These are phyloP conservation scores for Antrodiella citrinella DNA, from an alignment of 768 basidiomycete genomes.

Conservation along the genomic window DNA sequence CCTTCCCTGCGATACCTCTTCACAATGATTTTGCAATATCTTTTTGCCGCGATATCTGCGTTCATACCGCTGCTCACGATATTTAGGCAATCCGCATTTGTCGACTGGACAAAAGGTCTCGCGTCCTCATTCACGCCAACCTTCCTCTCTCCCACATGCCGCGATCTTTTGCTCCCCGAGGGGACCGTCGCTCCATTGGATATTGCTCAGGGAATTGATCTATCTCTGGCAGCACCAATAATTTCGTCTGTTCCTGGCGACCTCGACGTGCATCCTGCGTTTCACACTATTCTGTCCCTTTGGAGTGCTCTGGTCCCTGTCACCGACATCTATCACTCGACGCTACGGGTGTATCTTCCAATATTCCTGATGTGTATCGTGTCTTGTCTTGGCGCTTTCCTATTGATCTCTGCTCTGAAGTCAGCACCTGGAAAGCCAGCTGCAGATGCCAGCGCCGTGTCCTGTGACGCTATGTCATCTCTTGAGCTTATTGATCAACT, in stretches of 20 bases:
- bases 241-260: neutral
- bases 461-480: neutral
- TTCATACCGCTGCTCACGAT: neutral
- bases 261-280: neutral
- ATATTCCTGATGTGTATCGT: neutral
- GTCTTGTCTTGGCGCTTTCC: neutral
- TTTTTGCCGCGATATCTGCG: neutral
- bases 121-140: neutral
- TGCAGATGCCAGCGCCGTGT: too few species aligned
- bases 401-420: neutral
- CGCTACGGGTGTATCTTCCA: neutral
- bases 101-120: neutral
- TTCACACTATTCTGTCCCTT: neutral
- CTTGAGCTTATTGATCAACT: neutral
- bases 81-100: neutral
- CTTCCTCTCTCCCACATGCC: neutral
- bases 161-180: neutral
- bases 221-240: neutral
- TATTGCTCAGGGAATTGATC: neutral
- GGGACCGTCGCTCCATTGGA: neutral
- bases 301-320: neutral
- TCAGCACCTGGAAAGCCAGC: too few species aligned
- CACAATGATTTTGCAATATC: neutral
- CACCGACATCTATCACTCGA: neutral
- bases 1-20: neutral